Conservation (phyloP, 176 grass and related monocot species). For the Puya raimondii region DNA sequence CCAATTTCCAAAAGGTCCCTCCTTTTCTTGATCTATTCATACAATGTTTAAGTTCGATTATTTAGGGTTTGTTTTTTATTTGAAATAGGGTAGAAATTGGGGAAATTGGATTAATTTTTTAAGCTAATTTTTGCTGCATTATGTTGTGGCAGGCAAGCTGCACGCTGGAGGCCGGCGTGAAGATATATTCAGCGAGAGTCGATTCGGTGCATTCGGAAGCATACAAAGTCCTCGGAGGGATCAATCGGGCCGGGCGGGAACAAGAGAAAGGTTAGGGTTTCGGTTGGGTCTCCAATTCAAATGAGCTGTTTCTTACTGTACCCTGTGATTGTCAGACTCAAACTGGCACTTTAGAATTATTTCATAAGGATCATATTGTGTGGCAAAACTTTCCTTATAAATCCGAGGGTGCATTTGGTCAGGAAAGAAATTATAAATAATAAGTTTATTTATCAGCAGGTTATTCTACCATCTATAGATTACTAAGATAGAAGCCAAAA, state of each 20-base stretch:
- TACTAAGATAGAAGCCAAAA: no score
- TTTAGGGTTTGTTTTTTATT: background rate
- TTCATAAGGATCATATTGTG: no score
- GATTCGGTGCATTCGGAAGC: conserved; percentile 91
- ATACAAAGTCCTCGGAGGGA: conserved; percentile 92
- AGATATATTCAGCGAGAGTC: conserved; percentile 90
- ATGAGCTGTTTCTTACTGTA: background rate
- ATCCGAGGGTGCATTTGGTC: no score
- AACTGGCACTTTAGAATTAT: no score
- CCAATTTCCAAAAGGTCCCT: conserved; percentile 95
- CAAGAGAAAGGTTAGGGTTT: conserved; percentile 50
- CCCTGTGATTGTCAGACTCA: no score
- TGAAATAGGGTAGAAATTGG: background rate
- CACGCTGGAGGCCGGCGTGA: conserved; percentile 84
- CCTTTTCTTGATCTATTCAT: conserved; percentile 6
- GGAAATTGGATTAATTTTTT: background rate
- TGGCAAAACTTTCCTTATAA: no score
- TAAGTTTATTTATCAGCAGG: no score
- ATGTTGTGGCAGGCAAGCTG: conserved; percentile 62
- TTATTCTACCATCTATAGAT: no score
- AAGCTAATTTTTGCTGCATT: conserved; percentile 4
- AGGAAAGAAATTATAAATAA: no score
- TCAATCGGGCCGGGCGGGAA: conserved; percentile 77
- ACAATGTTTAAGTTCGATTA: background rate
- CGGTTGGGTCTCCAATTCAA: background rate